Evolutionary conservation across 176 grass and related monocot species (phyloP).

Genomic region (Musa acuminata): DNA sequence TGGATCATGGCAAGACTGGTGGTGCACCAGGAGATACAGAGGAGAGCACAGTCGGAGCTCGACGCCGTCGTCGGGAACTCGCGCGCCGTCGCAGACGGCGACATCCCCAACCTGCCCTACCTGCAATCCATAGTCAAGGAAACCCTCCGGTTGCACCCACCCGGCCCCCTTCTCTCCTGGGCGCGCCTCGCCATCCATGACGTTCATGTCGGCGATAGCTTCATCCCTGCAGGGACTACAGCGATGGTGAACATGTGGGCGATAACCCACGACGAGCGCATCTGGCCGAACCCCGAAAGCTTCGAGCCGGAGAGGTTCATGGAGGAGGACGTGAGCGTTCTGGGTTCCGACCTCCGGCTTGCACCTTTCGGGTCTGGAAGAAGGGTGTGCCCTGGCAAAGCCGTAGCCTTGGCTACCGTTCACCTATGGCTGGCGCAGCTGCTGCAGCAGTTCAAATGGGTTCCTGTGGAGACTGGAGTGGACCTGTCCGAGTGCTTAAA

Average conservation of each 20-base stretch:
- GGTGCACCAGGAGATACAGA: constrained; percentile 2
- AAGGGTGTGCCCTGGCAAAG: constrained; percentile 11
- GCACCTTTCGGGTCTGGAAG: constrained; percentile 5
- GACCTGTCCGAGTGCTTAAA: constrained; percentile 11
- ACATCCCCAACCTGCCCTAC: neutral
- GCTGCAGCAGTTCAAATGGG: neutral
- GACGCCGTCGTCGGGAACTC: neutral
- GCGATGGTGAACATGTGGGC: constrained; percentile 22
- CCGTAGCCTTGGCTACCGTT: neutral
- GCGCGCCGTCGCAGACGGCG: neutral
- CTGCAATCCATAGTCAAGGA: constrained; percentile 10
- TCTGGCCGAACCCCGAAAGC: neutral
- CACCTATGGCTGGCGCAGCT: constrained; percentile 14
- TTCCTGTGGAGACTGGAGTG: neutral
- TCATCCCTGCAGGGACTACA: constrained; percentile 2
- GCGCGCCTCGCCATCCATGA: constrained; percentile 5
- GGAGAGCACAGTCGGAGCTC: neutral
- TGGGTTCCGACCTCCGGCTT: neutral
- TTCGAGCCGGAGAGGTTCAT: constrained; percentile 1
- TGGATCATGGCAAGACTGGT: constrained; percentile 15
- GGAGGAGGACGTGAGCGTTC: constrained; percentile 5
- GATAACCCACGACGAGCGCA: neutral
- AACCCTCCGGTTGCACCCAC: constrained; percentile 5
- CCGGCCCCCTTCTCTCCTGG: constrained; percentile 13
- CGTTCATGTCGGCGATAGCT: neutral